Percentiles rank a stretch among this genome's conserved stretches.
These are phyloP conservation scores for Plantago coronopus DNA, from an alignment of 305 asterid species.

Conservation along the genomic window DNA sequence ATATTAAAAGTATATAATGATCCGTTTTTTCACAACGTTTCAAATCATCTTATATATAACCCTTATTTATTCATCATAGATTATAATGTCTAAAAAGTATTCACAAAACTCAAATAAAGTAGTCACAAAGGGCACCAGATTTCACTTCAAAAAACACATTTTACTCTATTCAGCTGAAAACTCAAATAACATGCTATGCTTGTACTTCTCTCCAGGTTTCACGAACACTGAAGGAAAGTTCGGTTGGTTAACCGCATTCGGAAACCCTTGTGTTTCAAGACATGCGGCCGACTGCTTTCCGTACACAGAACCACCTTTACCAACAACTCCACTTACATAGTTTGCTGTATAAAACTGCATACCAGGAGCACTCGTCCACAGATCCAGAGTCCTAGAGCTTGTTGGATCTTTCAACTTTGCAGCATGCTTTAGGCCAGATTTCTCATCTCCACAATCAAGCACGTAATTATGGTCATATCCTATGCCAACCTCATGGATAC, in stretches of 20 bases:
- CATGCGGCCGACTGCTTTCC: conserved; percentile 78
- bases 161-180: conserved; percentile 50
- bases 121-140: neutral
- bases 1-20: too few species aligned
- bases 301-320: conserved; percentile 79
- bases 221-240: conserved; percentile 71
- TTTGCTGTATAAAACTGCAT: conserved; percentile 96
- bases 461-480: conserved; percentile 96
- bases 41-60: too few species aligned
- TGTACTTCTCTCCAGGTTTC: conserved; percentile 71
- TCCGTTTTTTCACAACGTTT: too few species aligned
- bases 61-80: too few species aligned
- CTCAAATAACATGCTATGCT: conserved; percentile 78
- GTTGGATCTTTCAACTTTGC: conserved; percentile 70
- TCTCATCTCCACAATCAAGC: conserved; percentile 68
- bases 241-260: conserved; percentile 75
- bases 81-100: neutral
- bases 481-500: conserved; percentile 68
- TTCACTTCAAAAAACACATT: conserved; percentile 6
- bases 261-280: conserved; percentile 94
- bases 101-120: neutral
- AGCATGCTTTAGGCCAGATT: conserved; percentile 65
- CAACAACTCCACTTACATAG: conserved; percentile 63
- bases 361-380: conserved; percentile 93
- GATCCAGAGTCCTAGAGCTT: conserved; percentile 70